These are phyloP conservation scores for Scytalidium sp. DNA, from an alignment of 2,329 filamentous ascomycete genomes.

Conservation along the genomic window DNA sequence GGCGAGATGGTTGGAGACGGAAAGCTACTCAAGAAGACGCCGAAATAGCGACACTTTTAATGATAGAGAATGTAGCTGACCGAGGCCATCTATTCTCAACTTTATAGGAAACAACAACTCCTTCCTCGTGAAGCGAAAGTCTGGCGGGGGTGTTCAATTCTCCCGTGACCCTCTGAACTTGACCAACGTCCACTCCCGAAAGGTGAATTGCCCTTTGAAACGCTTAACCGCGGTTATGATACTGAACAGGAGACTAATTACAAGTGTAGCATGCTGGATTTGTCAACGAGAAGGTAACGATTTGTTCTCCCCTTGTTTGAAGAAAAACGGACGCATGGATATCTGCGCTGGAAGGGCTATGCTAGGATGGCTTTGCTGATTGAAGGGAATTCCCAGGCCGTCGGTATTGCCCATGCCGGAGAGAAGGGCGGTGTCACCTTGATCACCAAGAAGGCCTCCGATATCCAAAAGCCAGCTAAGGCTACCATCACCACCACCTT, in stretches of 20 bases:
- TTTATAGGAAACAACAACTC: constrained; percentile 77
- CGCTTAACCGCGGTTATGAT: too few relatives aligned
- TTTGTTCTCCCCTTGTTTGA: not conserved
- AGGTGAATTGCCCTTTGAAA: constrained; percentile 57
- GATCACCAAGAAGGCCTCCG: constrained; percentile 78
- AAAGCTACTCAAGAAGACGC: constrained; percentile 3
- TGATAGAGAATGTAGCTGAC: constrained; percentile 8
- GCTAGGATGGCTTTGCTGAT: constrained; percentile 16
- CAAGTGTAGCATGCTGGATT: constrained; percentile 78
- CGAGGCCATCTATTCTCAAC: constrained; percentile 1
- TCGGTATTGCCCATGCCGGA: constrained; percentile 68
- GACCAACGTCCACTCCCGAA: constrained; percentile 85
- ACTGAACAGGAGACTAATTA: constrained; percentile 9
- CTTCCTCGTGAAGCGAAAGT: constrained; percentile 87
- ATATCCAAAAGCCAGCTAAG: constrained; percentile 70
- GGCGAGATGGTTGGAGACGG: not conserved
- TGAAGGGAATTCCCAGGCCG: constrained; percentile 49
- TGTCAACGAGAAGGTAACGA: constrained; percentile 85
- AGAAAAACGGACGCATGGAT: constrained; percentile 7
- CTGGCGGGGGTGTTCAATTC: constrained; percentile 78
- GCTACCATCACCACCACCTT: constrained; percentile 64
- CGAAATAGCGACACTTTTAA: constrained; percentile 9
- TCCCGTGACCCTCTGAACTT: constrained; percentile 94
- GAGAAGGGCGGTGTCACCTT: constrained; percentile 80
- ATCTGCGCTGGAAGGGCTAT: constrained; percentile 7